Base-by-base conservation (phyloP, 2,329 filamentous ascomycete species). In the Pestalotiopsis sp. region DNA sequence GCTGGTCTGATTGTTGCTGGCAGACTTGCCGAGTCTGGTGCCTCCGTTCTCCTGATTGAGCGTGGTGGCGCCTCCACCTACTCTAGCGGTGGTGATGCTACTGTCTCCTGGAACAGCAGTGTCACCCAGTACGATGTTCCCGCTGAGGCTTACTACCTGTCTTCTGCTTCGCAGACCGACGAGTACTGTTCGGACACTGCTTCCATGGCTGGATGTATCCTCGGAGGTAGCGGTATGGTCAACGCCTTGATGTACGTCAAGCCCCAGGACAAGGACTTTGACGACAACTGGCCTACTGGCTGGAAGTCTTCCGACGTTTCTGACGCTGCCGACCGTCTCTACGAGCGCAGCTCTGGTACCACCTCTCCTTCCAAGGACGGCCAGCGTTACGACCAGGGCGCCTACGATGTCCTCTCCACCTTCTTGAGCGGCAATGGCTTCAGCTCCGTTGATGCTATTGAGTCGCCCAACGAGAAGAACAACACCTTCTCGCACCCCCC, bases 401-500 rank as follows among this genome's bases (percentile, higher is more conserved):
- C 68, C 23, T 73, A 68, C 49, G 67, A 71, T 45, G 60, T 70
- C 3, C 66, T 71, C 9, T 72, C 71, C n/a, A 52, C 65, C 14
- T 72, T 70, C 59, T 67, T 72, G 57, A 65, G 63, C n/a, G 41
- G 65, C 20, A 72, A 72, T 52, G 69, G 69, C 14, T 73, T 66
- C 57, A 70, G 56, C 60, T 56, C 41, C 9, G 69, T 72, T 13
- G 66, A 68, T 23, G 31, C 70, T 6, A 65, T 73, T 17, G 59
- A 68, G 13, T 60, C 72, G 57, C 70, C 71, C 40, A 70, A 73
- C 60, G 66, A 66, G 58, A 73, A 73, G 64, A 58, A 62, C 31
- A 61, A 70, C 41, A 63, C 69, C 27, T 72, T 71, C 41, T 81
- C 84, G 7, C 82, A 87, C 73, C 84, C 87, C n/a, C 82, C 86